Conservation (phyloP, 768 basidiomycete genomes). For the Agrocybe pediades region DNA sequence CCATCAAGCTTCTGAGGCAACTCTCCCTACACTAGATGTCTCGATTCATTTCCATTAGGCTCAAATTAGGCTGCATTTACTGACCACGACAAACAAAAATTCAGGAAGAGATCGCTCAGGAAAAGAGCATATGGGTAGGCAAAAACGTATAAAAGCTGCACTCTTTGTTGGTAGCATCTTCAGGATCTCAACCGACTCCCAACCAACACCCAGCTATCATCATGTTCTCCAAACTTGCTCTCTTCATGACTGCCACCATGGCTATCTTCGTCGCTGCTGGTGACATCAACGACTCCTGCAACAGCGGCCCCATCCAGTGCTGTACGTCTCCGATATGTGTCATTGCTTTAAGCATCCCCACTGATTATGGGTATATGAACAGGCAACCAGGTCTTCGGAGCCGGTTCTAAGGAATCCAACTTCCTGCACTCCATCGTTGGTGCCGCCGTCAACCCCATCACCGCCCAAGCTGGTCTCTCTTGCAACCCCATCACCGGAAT, state of each 20-base stretch:
- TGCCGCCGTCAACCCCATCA: conserved; percentile 4
- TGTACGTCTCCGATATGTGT: conserved; percentile 15
- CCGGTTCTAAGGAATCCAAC: conserved; percentile 3
- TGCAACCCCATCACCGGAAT: conserved; percentile 26
- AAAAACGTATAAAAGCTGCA: too few relatives aligned
- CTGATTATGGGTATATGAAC: neutral
- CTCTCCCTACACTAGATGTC: too few relatives aligned
- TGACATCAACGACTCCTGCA: conserved; percentile 22
- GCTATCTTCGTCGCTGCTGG: conserved; percentile 24
- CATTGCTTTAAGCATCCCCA: neutral
- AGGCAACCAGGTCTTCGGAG: conserved; percentile 20
- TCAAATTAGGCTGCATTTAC: too few relatives aligned
- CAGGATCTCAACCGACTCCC: neutral
- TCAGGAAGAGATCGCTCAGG: too few relatives aligned
- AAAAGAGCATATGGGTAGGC: too few relatives aligned
- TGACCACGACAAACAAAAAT: too few relatives aligned
- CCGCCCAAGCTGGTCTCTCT: conserved; percentile 9
- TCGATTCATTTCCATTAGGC: too few relatives aligned
- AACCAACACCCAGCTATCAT: neutral
- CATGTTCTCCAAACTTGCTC: conserved; percentile 26
- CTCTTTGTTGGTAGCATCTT: neutral
- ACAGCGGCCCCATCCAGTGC: conserved; percentile 30
- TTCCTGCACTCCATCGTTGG: conserved; percentile 7
- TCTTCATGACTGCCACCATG: conserved; percentile 23
- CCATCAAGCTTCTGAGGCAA: too few relatives aligned